Evolutionary conservation across 176 grass and related monocot species (phyloP).

Genomic region (Puccinellia tenuiflora): DNA sequence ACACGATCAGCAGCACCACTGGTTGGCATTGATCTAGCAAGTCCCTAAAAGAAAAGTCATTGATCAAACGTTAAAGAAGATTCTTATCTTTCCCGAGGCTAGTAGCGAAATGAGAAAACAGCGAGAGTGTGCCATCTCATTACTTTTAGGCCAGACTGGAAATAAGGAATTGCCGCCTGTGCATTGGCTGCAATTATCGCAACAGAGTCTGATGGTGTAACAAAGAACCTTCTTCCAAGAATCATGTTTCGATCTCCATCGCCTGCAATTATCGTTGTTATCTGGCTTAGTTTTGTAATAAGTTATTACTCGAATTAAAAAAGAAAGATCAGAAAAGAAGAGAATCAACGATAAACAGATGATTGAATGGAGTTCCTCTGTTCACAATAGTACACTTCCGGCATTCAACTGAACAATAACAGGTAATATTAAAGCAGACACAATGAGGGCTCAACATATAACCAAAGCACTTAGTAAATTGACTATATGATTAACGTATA

Average conservation of each 20-base stretch:
- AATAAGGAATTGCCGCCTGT: constrained; percentile 81
- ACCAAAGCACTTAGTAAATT: neutral
- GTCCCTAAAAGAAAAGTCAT: constrained; percentile 48
- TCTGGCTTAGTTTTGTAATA: neutral
- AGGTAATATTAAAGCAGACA: neutral
- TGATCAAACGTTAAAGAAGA: constrained; percentile 16
- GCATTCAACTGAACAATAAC: neutral
- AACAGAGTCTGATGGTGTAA: constrained; percentile 95
- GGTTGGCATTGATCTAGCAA: constrained; percentile 95
- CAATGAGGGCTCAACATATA: neutral
- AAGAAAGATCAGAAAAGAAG: neutral
- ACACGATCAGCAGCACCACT: constrained; percentile 87
- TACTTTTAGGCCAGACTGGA: constrained; percentile 78
- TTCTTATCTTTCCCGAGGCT: neutral
- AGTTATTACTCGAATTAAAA: neutral
- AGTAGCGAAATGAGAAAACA: neutral
- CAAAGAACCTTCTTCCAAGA: constrained; percentile 78
- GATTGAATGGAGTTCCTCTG: neutral
- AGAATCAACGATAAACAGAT: constrained; percentile 2
- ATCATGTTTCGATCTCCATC: constrained; percentile 98
- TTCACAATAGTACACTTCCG: neutral
- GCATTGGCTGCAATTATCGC: constrained; percentile 92
- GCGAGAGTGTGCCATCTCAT: constrained; percentile 1
- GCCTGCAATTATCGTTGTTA: constrained; percentile 36
- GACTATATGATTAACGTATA: neutral